Conservation (phyloP, 2,329 filamentous ascomycete species). For the Trichoderma atroviride region DNA sequence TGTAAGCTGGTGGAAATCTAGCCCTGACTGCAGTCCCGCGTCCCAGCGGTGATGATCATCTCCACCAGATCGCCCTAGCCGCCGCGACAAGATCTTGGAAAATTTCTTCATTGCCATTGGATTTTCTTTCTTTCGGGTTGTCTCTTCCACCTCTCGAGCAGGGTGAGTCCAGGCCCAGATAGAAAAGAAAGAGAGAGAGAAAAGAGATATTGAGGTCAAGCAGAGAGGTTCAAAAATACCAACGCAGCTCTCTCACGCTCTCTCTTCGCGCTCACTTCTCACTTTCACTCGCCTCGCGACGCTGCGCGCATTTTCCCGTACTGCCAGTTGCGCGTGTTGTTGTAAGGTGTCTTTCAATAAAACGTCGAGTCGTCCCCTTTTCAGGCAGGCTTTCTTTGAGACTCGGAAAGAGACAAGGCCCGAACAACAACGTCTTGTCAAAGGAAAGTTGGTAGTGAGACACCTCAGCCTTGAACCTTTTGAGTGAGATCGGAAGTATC, state of each 20-base stretch:
- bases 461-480: neutral
- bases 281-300: neutral
- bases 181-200: no score
- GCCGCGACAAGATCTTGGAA: constrained; percentile 41
- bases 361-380: neutral
- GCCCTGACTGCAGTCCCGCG: constrained; percentile 32
- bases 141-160: neutral
- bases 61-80: constrained; percentile 35
- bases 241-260: neutral
- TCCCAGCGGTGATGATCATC: constrained; percentile 28
- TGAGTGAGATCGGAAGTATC: neutral
- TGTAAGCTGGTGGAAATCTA: constrained; percentile 42
- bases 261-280: constrained; percentile 7
- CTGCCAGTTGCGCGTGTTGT: neutral
- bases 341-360: neutral
- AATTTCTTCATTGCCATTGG: constrained; percentile 41
- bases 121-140: neutral
- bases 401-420: neutral
- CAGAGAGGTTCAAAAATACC: neutral
- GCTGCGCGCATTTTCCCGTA: constrained; percentile 11
- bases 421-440: neutral
- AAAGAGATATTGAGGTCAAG: neutral
- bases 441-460: neutral
- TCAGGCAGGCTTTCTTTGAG: neutral
- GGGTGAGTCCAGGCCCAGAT: neutral